Percentiles rank a stretch among this genome's conserved stretches.
These are phyloP conservation scores for Aspergillus aculeatinus DNA, from an alignment of 2,329 filamentous ascomycete genomes.

Conservation along the genomic window DNA sequence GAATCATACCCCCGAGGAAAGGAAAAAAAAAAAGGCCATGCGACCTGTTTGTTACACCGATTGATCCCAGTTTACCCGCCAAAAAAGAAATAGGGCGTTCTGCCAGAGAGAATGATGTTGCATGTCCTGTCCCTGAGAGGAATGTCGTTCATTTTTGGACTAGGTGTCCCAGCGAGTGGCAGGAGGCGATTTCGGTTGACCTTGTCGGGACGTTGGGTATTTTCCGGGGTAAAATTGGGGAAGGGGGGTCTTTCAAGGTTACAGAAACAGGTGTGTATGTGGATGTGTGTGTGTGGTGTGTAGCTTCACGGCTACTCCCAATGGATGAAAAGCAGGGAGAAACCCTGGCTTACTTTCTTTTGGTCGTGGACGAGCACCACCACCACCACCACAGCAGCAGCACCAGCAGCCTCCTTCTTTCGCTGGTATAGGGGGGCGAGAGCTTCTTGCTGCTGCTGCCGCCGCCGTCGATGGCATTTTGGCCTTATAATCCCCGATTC, in stretches of 20 bases:
- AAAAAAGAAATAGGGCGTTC: neutral
- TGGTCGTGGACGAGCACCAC: too few relatives aligned
- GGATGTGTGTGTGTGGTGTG: neutral
- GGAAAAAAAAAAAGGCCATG: neutral
- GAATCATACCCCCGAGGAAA: neutral
- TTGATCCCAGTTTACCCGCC: neutral
- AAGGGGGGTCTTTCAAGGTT: neutral
- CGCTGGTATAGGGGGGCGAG: neutral
- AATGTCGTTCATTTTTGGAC: neutral
- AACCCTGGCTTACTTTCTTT: neutral
- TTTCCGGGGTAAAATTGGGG: neutral
- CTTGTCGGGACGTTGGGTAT: neutral
- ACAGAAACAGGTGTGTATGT: neutral
- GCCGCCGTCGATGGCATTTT: conserved; percentile 7
- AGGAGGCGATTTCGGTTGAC: too few relatives aligned
- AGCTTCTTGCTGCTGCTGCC: too few relatives aligned
- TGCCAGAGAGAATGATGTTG: neutral
- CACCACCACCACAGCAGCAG: too few relatives aligned
- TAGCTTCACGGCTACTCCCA: neutral
- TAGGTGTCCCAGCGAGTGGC: neutral
- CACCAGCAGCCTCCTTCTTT: conserved; percentile 1
- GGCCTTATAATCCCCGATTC: conserved; percentile 20
- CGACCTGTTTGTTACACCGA: conserved; percentile 4
- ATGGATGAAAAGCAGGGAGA: neutral
- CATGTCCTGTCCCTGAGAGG: conserved; percentile 5